A percentile compares a stretch with the other conserved stretches of the same genome.
Evolutionary conservation across 768 basidiomycete genomes (phyloP).

Genomic region (Infundibulicybe gibba): DNA sequence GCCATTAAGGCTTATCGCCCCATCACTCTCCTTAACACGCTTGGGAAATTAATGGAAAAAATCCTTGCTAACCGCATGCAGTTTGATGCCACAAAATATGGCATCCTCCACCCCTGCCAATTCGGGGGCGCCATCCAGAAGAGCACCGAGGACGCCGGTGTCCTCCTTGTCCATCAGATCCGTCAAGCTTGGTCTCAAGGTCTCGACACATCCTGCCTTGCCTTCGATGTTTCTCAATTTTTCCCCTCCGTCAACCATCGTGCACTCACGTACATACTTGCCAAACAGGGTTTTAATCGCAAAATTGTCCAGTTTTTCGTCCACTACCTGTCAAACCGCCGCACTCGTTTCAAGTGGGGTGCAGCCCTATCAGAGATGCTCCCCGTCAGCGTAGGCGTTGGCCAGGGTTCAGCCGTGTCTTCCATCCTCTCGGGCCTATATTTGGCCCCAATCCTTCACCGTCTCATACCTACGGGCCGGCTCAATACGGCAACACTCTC

Average conservation of each 20-base stretch:
- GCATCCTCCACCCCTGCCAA: constrained; percentile 2
- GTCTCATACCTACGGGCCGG: not conserved
- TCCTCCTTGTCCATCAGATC: not conserved
- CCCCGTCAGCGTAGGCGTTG: not conserved
- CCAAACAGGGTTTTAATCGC: not conserved
- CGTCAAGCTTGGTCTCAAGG: not conserved
- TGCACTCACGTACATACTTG: not conserved
- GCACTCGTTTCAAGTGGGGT: not conserved
- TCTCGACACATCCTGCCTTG: not conserved
- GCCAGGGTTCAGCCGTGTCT: constrained; percentile 1
- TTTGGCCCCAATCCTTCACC: not conserved
- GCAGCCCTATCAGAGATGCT: not conserved
- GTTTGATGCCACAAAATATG: not conserved
- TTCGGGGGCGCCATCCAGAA: not conserved
- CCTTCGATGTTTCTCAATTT: too few relatives aligned
- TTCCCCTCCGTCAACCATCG: not conserved
- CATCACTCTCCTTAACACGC: constrained; percentile 1
- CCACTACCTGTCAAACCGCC: not conserved
- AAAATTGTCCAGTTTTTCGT: not conserved
- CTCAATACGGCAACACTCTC: not conserved
- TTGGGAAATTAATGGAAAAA: constrained; percentile 2
- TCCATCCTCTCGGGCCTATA: not conserved
- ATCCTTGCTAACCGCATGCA: constrained; percentile 2
- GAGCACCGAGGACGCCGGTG: constrained; percentile 1
- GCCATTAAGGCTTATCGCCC: constrained; percentile 1